Conservation (phyloP, 805 yeast species). For the Metschnikowia peoriensis region DNA sequence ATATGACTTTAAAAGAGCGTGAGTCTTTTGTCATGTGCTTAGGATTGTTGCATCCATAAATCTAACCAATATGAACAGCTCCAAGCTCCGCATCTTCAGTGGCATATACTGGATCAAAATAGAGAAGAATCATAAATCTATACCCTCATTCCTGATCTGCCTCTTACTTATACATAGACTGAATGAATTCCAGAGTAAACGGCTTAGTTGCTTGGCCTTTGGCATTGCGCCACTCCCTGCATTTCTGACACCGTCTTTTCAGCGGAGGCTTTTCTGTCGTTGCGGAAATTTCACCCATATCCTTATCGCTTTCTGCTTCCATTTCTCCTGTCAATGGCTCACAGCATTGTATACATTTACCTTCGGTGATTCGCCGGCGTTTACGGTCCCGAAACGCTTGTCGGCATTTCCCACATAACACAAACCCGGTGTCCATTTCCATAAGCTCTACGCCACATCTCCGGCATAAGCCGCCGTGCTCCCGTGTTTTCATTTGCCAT, state of each 20-base stretch:
- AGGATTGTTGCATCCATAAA: no score
- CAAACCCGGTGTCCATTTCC: constrained; percentile 1
- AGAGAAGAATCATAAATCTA: no score
- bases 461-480: constrained; percentile 8
- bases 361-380: constrained; percentile 2
- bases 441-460: constrained; percentile 4
- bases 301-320: background rate
- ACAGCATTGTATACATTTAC: constrained; percentile 5
- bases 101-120: no score
- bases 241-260: constrained; percentile 1
- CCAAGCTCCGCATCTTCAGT: no score
- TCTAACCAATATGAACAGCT: no score
- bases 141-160: no score
- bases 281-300: background rate
- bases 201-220: background rate
- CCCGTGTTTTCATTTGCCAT: constrained; percentile 7
- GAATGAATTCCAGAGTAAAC: constrained; percentile 3
- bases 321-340: background rate
- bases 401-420: constrained; percentile 6
- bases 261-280: background rate
- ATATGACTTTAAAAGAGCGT: no score
- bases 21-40: no score
- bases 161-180: constrained; percentile 3
- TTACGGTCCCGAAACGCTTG: constrained; percentile 4
- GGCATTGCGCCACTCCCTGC: background rate